Conservation (phyloP, 1,284 basidiomycete species). For the Omphalotus olearius region DNA sequence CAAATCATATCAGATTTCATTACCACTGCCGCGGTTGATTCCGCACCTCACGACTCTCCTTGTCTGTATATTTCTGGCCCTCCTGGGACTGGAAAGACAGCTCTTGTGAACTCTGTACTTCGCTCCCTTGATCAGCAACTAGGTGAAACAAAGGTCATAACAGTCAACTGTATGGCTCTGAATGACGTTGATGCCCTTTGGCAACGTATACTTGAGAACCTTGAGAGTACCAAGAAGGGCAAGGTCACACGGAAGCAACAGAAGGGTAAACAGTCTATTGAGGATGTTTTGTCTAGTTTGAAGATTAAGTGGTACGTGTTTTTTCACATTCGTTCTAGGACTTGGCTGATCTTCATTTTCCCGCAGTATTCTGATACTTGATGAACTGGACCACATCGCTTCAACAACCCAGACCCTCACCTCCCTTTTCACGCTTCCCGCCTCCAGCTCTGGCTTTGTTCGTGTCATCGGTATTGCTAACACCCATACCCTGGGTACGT, state of each 20-base stretch:
- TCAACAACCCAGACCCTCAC: slow-evolving; percentile 51
- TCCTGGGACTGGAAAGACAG: slow-evolving; percentile 81
- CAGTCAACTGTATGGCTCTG: slow-evolving; percentile 77
- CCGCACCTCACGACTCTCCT: slow-evolving; percentile 24
- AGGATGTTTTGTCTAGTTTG: slow-evolving; percentile 34
- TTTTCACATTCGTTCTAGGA: slow-evolving; percentile 2
- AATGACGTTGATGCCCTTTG: slow-evolving; percentile 63
- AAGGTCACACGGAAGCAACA: slow-evolving; percentile 22
- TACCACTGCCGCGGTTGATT: slow-evolving; percentile 36
- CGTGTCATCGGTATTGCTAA: slow-evolving; percentile 79
- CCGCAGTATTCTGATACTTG: slow-evolving; percentile 65
- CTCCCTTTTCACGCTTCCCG: slow-evolving; percentile 60
- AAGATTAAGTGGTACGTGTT: slow-evolving; percentile 53
- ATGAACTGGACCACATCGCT: slow-evolving; percentile 76
- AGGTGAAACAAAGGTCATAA: slow-evolving; percentile 39
- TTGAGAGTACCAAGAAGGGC: slow-evolving; percentile 26
- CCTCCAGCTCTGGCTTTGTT: slow-evolving; percentile 41
- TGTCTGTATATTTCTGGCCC: slow-evolving; percentile 74
- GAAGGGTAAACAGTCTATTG: slow-evolving; percentile 42
- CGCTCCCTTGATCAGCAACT: slow-evolving; percentile 34
- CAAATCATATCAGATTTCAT: slow-evolving; percentile 55
- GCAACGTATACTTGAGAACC: slow-evolving; percentile 59
- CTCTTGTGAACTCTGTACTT: slow-evolving; percentile 65
- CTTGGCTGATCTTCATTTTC: slow-evolving; percentile 15
- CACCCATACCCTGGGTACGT: slow-evolving; percentile 72